phyloP scores from a whole-genome alignment of 495 filamentous ascomycete species.

The Hyphodiscus hymeniophilus region DNA sequence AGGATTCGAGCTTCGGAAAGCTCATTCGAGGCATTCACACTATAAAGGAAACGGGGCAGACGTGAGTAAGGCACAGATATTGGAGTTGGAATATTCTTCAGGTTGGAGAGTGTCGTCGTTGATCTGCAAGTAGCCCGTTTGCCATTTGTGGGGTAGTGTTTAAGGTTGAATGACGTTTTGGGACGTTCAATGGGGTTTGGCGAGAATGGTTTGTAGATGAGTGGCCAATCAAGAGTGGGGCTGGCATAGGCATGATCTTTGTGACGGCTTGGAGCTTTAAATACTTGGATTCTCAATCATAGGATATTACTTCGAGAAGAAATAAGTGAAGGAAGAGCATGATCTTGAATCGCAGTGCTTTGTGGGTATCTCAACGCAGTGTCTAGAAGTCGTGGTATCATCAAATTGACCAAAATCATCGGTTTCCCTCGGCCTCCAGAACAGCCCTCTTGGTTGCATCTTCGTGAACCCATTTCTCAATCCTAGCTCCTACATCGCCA shows the following conservation, averaged over 20 bases:
- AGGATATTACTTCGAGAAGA: no score
- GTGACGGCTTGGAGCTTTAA: no score
- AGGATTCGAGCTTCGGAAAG: not conserved
- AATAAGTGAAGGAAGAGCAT: no score
- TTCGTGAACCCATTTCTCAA: constrained; percentile 67
- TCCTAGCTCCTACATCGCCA: constrained; percentile 59
- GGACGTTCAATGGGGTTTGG: no score
- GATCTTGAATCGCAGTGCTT: no score
- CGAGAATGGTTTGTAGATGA: no score
- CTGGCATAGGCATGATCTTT: no score
- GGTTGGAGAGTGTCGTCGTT: not conserved
- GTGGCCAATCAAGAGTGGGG: not conserved
- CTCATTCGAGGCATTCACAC: not conserved
- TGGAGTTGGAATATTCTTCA: not conserved
- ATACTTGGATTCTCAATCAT: no score
- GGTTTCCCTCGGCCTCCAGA: not conserved
- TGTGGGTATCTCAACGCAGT: no score
- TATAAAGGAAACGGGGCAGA: not conserved
- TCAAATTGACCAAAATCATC: not conserved
- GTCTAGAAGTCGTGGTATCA: no score
- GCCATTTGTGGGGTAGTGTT: constrained; percentile 9
- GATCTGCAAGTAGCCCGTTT: not conserved
- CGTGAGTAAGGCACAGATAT: not conserved
- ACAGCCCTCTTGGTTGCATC: constrained; percentile 25
- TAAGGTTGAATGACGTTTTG: no score